Evolutionary conservation across 2,329 filamentous ascomycete genomes (phyloP).

Genomic region (Claviceps africana): DNA sequence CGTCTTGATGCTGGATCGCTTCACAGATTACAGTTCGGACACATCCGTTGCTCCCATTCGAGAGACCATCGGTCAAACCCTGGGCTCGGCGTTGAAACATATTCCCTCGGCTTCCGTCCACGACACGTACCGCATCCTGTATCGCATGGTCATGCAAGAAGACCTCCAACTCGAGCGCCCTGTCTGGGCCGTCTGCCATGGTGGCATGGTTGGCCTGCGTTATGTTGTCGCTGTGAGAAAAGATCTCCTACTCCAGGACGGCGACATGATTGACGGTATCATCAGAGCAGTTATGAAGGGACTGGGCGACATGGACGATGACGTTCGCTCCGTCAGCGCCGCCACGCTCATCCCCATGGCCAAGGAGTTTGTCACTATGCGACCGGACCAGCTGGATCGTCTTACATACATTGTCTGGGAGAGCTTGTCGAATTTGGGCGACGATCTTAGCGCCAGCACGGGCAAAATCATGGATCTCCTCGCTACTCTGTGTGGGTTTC

Average conservation of each 20-base stretch:
- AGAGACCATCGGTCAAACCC: slow-evolving; percentile 85
- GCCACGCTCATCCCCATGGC: slow-evolving; percentile 96
- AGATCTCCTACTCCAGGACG: slow-evolving; percentile 73
- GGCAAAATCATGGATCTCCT: slow-evolving; percentile 97
- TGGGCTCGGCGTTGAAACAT: slow-evolving; percentile 79
- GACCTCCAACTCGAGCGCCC: slow-evolving; percentile 60
- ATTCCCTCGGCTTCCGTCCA: slow-evolving; percentile 68
- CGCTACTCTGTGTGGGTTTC: slow-evolving; percentile 89
- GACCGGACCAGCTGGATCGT: slow-evolving; percentile 60
- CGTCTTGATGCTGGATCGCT: slow-evolving; percentile 93
- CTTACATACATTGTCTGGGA: slow-evolving; percentile 96
- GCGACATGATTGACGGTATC: slow-evolving; percentile 80
- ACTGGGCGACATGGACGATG: slow-evolving; percentile 78
- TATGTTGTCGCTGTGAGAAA: slow-evolving; percentile 93
- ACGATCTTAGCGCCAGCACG: slow-evolving; percentile 92
- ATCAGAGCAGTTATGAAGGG: slow-evolving; percentile 91
- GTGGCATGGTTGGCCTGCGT: slow-evolving; percentile 90
- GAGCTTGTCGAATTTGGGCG: slow-evolving; percentile 88
- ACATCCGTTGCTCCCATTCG: slow-evolving; percentile 92
- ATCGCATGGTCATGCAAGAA: slow-evolving; percentile 83
- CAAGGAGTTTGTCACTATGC: slow-evolving; percentile 80
- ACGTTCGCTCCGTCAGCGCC: slow-evolving; percentile 91
- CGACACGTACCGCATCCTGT: slow-evolving; percentile 69
- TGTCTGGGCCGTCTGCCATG: slow-evolving; percentile 91
- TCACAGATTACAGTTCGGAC: slow-evolving; percentile 95